These are phyloP conservation scores for Emergomyces orientalis DNA, from an alignment of 2,329 filamentous ascomycete species.

Conservation along the genomic window DNA sequence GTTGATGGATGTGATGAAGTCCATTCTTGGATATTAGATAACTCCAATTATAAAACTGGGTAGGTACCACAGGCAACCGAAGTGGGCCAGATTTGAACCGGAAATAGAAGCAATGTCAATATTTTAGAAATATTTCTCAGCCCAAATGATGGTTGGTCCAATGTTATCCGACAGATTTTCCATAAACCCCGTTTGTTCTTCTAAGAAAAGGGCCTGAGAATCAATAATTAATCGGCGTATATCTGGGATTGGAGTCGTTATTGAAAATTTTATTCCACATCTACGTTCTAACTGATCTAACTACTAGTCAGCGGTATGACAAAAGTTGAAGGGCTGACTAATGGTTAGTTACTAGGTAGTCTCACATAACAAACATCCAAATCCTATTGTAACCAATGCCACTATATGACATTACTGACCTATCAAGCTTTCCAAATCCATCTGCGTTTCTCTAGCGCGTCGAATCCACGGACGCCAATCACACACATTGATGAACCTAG, in stretches of 20 bases:
- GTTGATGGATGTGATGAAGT: slow-evolving; percentile 20
- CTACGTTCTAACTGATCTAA: neutral
- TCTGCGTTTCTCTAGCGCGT: slow-evolving; percentile 18
- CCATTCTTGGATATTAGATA: slow-evolving; percentile 11
- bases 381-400: neutral
- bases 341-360: neutral
- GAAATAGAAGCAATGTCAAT: neutral
- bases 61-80: neutral
- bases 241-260: too few relatives aligned
- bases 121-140: neutral
- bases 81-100: neutral
- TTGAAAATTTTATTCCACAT: neutral
- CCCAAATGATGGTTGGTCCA: neutral
- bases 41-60: neutral
- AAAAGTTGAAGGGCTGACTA: neutral
- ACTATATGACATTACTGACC: neutral
- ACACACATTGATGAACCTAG: slow-evolving; percentile 19
- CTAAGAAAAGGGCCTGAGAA: too few relatives aligned
- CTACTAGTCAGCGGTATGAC: neutral
- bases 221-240: too few relatives aligned
- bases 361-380: neutral
- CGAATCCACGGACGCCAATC: slow-evolving; percentile 18
- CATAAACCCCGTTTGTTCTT: too few relatives aligned
- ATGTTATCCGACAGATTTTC: neutral
- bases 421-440: slow-evolving; percentile 13